phyloP scores from a whole-genome alignment of 768 basidiomycete species.

The Boletus sensibilis region DNA sequence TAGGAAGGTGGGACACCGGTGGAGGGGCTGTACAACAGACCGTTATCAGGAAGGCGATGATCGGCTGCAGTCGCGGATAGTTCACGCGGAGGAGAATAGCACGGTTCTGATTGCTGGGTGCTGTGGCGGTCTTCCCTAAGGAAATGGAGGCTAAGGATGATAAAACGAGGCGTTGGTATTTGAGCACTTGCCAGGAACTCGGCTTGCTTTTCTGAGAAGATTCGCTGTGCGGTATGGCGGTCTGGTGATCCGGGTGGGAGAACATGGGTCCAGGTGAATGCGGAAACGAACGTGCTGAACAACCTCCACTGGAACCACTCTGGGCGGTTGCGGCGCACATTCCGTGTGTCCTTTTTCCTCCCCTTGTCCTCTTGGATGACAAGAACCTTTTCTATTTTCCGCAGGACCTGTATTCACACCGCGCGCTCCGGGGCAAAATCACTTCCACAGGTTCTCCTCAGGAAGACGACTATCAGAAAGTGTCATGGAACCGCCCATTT shows the following conservation, averaged over 20 bases:
- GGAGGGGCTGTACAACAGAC: constrained; percentile 23
- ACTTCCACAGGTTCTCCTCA: neutral
- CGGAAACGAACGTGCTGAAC: constrained; percentile 23
- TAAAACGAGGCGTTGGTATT: constrained; percentile 20
- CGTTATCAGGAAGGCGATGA: constrained; percentile 36
- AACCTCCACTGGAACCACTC: neutral
- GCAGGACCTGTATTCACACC: constrained; percentile 12
- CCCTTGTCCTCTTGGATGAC: constrained; percentile 1
- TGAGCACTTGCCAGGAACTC: constrained; percentile 29
- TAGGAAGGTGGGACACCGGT: constrained; percentile 26
- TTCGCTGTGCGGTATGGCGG: constrained; percentile 27
- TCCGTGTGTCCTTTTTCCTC: constrained; percentile 10
- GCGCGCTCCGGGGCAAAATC: constrained; percentile 9
- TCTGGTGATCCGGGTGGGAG: constrained; percentile 34
- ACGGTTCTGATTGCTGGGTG: constrained; percentile 22
- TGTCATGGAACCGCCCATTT: constrained; percentile 13
- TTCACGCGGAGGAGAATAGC: constrained; percentile 23
- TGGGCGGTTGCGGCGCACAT: constrained; percentile 11
- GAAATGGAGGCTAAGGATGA: constrained; percentile 17
- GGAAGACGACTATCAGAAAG: constrained; percentile 12
- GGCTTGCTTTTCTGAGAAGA: constrained; percentile 24
- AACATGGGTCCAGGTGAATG: constrained; percentile 22
- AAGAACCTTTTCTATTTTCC: constrained; percentile 2
- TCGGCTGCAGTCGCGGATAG: constrained; percentile 27
- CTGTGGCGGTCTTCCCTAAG: constrained; percentile 30